Percentiles rank a stretch among this genome's conserved stretches.
Conservation (phyloP, 1,284 basidiomycete species). For the Malassezia obtusa region DNA sequence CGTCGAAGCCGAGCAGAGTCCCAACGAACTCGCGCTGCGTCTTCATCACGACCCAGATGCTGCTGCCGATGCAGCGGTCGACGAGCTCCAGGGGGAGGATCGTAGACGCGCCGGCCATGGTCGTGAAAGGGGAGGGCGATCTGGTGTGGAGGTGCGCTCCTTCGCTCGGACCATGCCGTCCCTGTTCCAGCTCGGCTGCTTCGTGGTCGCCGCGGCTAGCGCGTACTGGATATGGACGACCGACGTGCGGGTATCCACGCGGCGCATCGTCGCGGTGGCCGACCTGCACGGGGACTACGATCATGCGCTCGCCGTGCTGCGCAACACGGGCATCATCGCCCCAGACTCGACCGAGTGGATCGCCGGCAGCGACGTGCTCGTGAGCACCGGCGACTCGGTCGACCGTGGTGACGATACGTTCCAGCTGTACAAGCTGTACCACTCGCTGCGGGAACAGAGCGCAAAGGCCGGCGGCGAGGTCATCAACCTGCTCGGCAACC, state of each 20-base stretch:
- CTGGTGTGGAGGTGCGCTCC: background rate
- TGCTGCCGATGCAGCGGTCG: conserved; percentile 48
- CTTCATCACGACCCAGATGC: conserved; percentile 49
- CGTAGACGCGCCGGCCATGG: conserved; percentile 23
- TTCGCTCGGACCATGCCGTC: background rate
- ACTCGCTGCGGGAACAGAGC: conserved; percentile 26
- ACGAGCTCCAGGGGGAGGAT: conserved; percentile 47
- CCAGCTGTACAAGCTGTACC: conserved; percentile 35
- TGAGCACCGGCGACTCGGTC: conserved; percentile 45
- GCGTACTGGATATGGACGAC: background rate
- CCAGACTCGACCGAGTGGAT: conserved; percentile 20
- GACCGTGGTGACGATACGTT: conserved; percentile 46
- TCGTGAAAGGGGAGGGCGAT: conserved; percentile 1
- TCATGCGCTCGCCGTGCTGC: conserved; percentile 37
- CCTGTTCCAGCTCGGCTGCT: background rate
- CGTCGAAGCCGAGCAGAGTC: conserved; percentile 91
- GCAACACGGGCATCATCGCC: conserved; percentile 28
- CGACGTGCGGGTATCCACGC: background rate
- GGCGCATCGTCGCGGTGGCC: conserved; percentile 35
- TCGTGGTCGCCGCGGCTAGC: background rate
- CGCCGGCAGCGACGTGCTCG: conserved; percentile 34
- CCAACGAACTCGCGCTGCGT: conserved; percentile 57
- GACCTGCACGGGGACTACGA: conserved; percentile 42
- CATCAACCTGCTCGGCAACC: conserved; percentile 30
- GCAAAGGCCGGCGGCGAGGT: conserved; percentile 27